Base-by-base conservation (phyloP, 305 asterid genomes). In the Fraxinus sp. region DNA sequence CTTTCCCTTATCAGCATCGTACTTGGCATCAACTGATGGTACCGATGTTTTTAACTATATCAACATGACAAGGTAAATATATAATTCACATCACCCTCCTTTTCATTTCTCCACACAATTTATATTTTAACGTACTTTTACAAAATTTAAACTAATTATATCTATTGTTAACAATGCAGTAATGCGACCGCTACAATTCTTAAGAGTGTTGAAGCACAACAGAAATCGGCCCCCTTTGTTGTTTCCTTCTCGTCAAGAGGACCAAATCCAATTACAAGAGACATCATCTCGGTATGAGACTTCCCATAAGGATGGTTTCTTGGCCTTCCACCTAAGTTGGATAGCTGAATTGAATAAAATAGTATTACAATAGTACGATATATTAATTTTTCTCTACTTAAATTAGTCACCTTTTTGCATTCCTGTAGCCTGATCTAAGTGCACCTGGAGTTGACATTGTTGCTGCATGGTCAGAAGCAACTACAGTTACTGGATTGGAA, bases 241-340 rank as follows among this genome's bases (percentile, higher is more conserved):
- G 92, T 90, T 66, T 20, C 68, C 14, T 88, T 91, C 62, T 91
- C 92, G 36, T 84, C 91, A n/a, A 86, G 78, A 85, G 92, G 92
- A 11, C 92, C 92, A 7, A 91, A 88, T 78, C 0, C 9, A 41
- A 74, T 87, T 52, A 55, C 88, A 13, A 88, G 86, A 2, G 85
- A 89, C 26, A 87, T 88, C 37, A 35, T 89, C 14, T 87, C 89
- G 90, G 90, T 90, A 80, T 4, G 4, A 1, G 3, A 13, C 1
- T 5, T 46, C 57, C 18, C 6, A 13, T 13, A 7, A 4, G 13
- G 20, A n/a, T 11, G 11, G 4, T 26, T 3, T 36, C 8, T 74
- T 13, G 1, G 9, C 26, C n/a, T 4, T 30, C 10, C 5, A 74
- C 13, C 9, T 52, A 44, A 11, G 28, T 3, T 55, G 8, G 0